Percentiles rank a stretch among this genome's conserved stretches.
phyloP scores from a whole-genome alignment of 139 green algal species.

The Haematococcus sp. region DNA sequence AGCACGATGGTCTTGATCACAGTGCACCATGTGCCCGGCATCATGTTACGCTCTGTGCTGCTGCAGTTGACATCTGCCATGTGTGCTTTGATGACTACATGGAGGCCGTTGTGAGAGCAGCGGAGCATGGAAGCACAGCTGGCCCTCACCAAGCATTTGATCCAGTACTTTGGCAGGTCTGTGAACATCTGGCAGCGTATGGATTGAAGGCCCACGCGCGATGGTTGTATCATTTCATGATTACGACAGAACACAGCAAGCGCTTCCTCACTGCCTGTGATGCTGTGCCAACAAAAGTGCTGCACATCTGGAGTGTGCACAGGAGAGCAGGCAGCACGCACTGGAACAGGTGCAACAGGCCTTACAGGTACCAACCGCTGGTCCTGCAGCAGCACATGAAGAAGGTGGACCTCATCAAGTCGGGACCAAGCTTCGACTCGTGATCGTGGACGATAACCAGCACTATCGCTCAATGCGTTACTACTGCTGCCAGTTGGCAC shows the following conservation, averaged over 20 bases:
- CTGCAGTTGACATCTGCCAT: neutral
- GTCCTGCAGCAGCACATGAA: neutral
- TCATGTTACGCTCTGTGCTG: neutral
- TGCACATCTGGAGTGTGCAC: neutral
- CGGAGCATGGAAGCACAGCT: no score
- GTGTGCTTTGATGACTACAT: slow-evolving; percentile 4
- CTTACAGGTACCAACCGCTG: neutral
- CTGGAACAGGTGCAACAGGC: neutral
- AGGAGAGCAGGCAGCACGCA: neutral
- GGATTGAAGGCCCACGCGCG: no score
- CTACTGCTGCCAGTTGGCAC: slow-evolving; percentile 1
- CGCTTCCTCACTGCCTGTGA: no score
- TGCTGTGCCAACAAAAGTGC: no score
- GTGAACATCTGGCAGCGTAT: no score
- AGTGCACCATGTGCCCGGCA: no score
- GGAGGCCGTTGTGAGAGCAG: neutral
- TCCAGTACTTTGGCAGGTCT: no score
- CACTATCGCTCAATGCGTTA: slow-evolving; percentile 2
- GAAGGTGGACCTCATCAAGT: no score
- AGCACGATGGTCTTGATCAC: no score
- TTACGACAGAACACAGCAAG: no score
- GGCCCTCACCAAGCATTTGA: no score
- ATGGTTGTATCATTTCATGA: no score
- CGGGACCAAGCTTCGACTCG: neutral
- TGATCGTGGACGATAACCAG: slow-evolving; percentile 1